Evolutionary conservation across 2,329 filamentous ascomycete species (phyloP).

Genomic region (Aureobasidium musti): DNA sequence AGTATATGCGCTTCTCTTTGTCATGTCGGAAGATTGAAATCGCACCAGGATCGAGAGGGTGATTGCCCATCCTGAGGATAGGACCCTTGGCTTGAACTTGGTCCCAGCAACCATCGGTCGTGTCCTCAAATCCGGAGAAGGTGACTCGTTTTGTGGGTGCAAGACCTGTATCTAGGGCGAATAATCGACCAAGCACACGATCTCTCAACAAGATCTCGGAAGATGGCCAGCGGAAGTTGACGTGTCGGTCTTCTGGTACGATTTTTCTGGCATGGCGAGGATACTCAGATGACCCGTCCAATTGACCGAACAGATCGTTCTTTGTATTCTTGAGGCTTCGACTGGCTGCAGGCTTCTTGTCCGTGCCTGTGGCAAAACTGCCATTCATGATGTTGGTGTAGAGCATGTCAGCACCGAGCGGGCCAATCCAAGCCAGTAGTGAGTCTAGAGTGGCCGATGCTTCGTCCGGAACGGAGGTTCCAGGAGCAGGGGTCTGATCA

Average conservation of each 20-base stretch:
- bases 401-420: slow-evolving; percentile 70
- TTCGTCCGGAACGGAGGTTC: slow-evolving; percentile 51
- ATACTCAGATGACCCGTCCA: slow-evolving; percentile 29
- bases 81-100: not conserved
- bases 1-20: slow-evolving; percentile 4
- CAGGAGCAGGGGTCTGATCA: slow-evolving; percentile 61
- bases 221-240: slow-evolving; percentile 64
- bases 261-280: slow-evolving; percentile 71
- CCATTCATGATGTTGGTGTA: slow-evolving; percentile 63
- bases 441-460: slow-evolving; percentile 50
- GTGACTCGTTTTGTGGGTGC: slow-evolving; percentile 8
- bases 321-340: slow-evolving; percentile 33
- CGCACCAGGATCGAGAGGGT: not conserved
- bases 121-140: slow-evolving; percentile 24
- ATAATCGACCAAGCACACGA: slow-evolving; percentile 65
- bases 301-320: slow-evolving; percentile 33
- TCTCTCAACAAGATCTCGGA: slow-evolving; percentile 58
- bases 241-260: slow-evolving; percentile 60
- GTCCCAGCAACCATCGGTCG: slow-evolving; percentile 12
- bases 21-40: slow-evolving; percentile 15
- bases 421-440: slow-evolving; percentile 60
- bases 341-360: slow-evolving; percentile 40
- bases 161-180: slow-evolving; percentile 52
- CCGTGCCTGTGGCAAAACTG: slow-evolving; percentile 63
- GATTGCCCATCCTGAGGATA: not conserved